Evolutionary conservation across 2,329 filamentous ascomycete species (phyloP).

Genomic region (Epichloe sp.): DNA sequence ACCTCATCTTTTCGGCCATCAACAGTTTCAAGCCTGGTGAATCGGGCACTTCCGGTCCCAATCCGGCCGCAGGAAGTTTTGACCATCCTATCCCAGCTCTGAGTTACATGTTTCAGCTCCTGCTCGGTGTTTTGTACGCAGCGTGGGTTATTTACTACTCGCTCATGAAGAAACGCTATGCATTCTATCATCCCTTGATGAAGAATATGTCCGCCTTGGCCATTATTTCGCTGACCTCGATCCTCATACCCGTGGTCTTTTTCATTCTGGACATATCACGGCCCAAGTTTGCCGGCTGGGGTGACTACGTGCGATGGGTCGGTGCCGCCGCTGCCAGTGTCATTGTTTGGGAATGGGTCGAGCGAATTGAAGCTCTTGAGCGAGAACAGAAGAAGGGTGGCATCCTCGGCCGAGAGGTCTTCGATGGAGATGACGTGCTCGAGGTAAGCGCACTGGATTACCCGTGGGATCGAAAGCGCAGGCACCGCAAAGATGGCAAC

Average conservation of each 20-base stretch:
- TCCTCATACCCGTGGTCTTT: constrained; percentile 81
- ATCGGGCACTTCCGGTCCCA: constrained; percentile 30
- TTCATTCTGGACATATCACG: constrained; percentile 85
- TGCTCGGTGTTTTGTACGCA: constrained; percentile 75
- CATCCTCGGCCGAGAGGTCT: constrained; percentile 79
- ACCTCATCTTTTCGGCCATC: constrained; percentile 80
- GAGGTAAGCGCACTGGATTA: constrained; percentile 44
- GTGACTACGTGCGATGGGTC: constrained; percentile 94
- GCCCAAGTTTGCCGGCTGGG: constrained; percentile 78
- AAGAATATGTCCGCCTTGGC: constrained; percentile 77
- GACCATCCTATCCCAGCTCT: constrained; percentile 82
- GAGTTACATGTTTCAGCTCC: constrained; percentile 80
- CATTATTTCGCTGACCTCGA: constrained; percentile 62
- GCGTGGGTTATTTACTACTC: constrained; percentile 92
- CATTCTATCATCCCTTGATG: constrained; percentile 84
- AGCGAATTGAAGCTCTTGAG: constrained; percentile 83
- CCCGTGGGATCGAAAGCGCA: constrained; percentile 30
- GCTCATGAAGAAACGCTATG: constrained; percentile 80
- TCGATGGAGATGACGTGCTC: constrained; percentile 88
- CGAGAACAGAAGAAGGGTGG: constrained; percentile 90
- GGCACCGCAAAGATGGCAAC: constrained; percentile 19
- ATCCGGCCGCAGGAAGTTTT: constrained; percentile 58
- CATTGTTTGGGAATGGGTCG: constrained; percentile 98
- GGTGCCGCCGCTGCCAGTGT: constrained; percentile 86
- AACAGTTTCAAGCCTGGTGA: constrained; percentile 62